These are phyloP conservation scores for Malus hybrid DNA, from an alignment of 331 rosid genomes.

Conservation along the genomic window DNA sequence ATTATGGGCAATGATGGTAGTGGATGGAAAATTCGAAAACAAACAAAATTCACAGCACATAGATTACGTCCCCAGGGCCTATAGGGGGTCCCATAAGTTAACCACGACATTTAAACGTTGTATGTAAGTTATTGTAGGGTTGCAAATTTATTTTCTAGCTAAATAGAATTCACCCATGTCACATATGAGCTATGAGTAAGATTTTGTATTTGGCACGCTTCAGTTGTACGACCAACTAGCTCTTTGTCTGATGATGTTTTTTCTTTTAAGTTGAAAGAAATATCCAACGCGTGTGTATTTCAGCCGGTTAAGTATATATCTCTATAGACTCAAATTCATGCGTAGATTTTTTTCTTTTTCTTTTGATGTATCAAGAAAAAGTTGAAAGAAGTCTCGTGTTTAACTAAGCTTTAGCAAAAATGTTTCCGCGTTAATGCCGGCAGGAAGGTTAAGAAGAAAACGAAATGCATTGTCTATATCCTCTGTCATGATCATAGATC, in stretches of 20 bases:
- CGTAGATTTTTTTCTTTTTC: too few relatives aligned
- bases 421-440: neutral
- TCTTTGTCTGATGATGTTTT: neutral
- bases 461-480: neutral
- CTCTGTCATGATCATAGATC: neutral
- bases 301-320: neutral
- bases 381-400: accelerated
- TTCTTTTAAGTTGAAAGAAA: too few relatives aligned
- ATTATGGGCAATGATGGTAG: neutral
- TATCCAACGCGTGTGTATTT: accelerated
- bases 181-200: neutral
- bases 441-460: too few relatives aligned
- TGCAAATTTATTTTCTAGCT: too few relatives aligned
- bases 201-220: neutral
- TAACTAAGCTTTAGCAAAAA: too few relatives aligned
- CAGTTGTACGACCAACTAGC: neutral
- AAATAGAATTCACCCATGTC: too few relatives aligned
- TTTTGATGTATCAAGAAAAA: too few relatives aligned
- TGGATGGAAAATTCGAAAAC: neutral
- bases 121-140: too few relatives aligned
- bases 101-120: too few relatives aligned
- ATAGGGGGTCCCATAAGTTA: neutral
- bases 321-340: too few relatives aligned
- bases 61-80: too few relatives aligned
- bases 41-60: neutral